Evolutionary conservation across 1,139 yeast genomes (phyloP).

Genomic region (Blastobotrys elegans): DNA sequence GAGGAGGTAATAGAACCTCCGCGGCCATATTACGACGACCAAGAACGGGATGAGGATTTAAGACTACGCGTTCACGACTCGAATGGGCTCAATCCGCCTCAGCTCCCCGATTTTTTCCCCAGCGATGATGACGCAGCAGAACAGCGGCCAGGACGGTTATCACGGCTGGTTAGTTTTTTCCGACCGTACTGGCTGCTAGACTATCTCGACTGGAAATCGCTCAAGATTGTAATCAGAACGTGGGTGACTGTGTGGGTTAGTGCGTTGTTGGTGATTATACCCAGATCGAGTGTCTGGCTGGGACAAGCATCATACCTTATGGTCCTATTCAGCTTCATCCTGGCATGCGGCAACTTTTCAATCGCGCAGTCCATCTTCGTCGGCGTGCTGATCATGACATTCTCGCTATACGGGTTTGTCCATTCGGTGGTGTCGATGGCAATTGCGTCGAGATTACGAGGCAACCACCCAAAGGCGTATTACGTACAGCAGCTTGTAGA

Average conservation of each 20-base stretch:
- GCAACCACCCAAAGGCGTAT: conserved; percentile 21
- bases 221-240: conserved; percentile 25
- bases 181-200: conserved; percentile 29
- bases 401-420: conserved; percentile 21
- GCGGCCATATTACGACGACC: background rate
- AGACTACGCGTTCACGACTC: conserved; percentile 3
- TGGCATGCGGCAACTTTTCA: conserved; percentile 29
- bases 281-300: conserved; percentile 22
- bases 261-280: conserved; percentile 20
- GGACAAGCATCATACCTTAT: conserved; percentile 28
- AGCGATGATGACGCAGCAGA: no score
- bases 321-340: conserved; percentile 24
- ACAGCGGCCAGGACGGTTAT: background rate
- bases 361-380: conserved; percentile 21
- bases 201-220: conserved; percentile 26
- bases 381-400: conserved; percentile 17
- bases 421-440: conserved; percentile 24
- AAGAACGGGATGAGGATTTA: background rate
- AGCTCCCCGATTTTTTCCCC: background rate
- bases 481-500: conserved; percentile 17
- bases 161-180: conserved; percentile 5
- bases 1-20: no score
- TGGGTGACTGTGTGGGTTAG: conserved; percentile 29
- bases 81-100: conserved; percentile 3
- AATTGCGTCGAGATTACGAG: conserved; percentile 26